Percentiles rank a stretch among this genome's conserved stretches.
These are phyloP conservation scores for Chrysoporthe cubensis DNA, from an alignment of 2,329 filamentous ascomycete genomes.

Conservation along the genomic window DNA sequence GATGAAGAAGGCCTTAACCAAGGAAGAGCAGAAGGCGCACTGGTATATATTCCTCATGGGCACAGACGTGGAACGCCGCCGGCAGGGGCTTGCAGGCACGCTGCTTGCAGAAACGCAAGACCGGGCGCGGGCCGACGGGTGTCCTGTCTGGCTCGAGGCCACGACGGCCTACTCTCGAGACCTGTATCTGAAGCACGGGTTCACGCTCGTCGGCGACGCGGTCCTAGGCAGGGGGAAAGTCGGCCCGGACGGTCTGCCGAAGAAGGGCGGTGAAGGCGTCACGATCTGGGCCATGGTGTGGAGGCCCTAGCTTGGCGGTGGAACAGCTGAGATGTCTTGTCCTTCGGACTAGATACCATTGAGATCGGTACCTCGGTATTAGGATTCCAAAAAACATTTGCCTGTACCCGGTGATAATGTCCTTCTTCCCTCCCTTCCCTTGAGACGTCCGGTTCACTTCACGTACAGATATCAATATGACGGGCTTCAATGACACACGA, in stretches of 20 bases:
- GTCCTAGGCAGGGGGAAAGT: constrained; percentile 9
- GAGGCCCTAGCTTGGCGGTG: background rate
- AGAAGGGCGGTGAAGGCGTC: constrained; percentile 12
- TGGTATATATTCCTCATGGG: constrained; percentile 23
- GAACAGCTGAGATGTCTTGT: too few species aligned
- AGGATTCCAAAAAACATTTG: too few species aligned
- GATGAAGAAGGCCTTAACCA: background rate
- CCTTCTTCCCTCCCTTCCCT: too few species aligned
- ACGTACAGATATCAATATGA: too few species aligned
- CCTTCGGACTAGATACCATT: too few species aligned
- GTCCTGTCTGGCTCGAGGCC: constrained; percentile 17
- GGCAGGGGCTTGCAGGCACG: background rate
- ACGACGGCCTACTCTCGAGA: constrained; percentile 1
- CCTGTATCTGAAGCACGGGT: constrained; percentile 18
- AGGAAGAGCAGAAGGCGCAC: constrained; percentile 5
- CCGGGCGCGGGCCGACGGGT: background rate
- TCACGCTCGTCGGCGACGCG: background rate
- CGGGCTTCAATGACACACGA: too few species aligned
- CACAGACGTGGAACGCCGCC: background rate
- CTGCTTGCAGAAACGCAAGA: constrained; percentile 7
- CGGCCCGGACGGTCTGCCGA: constrained; percentile 9
- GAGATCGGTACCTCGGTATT: too few species aligned
- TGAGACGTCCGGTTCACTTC: too few species aligned
- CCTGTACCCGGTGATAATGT: too few species aligned
- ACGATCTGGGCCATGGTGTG: constrained; percentile 19